These are phyloP conservation scores for Globisporangium sylvaticum DNA, from an alignment of 352 stramenopile species.

Conservation along the genomic window DNA sequence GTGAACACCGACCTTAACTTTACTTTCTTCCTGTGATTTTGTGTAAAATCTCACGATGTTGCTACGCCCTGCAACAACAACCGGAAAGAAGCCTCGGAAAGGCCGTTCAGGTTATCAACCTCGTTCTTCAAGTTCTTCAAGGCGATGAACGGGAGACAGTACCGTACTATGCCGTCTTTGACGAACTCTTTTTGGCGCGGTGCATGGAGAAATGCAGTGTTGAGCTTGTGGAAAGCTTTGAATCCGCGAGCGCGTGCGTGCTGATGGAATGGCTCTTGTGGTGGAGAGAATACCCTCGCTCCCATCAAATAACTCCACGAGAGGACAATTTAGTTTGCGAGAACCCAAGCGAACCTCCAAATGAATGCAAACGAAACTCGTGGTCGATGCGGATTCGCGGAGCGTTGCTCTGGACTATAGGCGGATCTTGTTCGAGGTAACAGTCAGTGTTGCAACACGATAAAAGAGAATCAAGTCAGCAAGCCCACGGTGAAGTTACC, in stretches of 20 bases:
- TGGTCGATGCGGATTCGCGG: background rate
- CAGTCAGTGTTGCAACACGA: no score
- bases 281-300: no score
- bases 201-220: background rate
- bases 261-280: background rate
- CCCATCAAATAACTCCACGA: background rate
- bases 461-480: no score
- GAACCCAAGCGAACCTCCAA: background rate
- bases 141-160: background rate
- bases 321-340: background rate
- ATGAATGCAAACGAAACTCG: background rate
- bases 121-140: no score
- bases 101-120: background rate
- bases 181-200: background rate
- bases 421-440: background rate
- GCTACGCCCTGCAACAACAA: no score
- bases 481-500: background rate
- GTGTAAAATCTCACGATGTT: no score
- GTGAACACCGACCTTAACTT: no score
- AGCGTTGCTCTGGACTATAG: background rate
- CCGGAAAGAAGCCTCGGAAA: background rate
- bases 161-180: background rate
- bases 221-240: background rate
- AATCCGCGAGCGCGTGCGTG: background rate
- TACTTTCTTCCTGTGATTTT: no score